Base-by-base conservation (phyloP, 768 basidiomycete genomes). In the Tylopilus vinaceipallidus region DNA sequence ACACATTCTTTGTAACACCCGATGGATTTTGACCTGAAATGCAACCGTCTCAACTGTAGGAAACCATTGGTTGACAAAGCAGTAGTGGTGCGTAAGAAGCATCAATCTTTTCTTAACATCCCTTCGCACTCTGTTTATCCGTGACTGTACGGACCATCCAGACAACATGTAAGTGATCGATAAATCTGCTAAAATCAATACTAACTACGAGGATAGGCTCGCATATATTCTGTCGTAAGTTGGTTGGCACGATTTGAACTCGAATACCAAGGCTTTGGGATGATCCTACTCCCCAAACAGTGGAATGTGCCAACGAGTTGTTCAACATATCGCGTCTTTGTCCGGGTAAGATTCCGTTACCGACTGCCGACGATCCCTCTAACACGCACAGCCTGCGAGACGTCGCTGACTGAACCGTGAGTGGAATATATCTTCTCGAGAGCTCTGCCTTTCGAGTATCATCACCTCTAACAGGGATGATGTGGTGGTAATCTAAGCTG, bases 271-370 rank as follows among this genome's bases (percentile, higher is more conserved):
- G n/a, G n/a, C 36, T 20, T 29, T 22, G 45, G 23, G 35, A 36
- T 42, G 20, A 49, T 39, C n/a, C n/a, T 17, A 29, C 27, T 37
- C 35, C 40, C 7, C 41, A 42, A 41, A 53, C 41, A 90, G 90
- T 91, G 47, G 84, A 87, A 23, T 93, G 91, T 63, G 91, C 91
- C 22, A 91, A 89, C 61, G 86, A 91, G 61, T 65, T 90, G 24
- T 93, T 93, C 68, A 87, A 81, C 54, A 73, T 81, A 7, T 78
- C 88, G 10, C 80, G 88, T 36, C 74, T 91, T 29, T 92, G 91
- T 63, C 90, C 91, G 58, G 90, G 88, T 82, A 62, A 43, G 27
- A 22, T 27, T 45, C n/a, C 12, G 34, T 40, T 20, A 12, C 20
- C 23, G 13, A 29, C 10, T 43, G 19, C 43, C 26, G 20, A 53